Conservation (phyloP, 1,284 basidiomycete species). For the Ustilago hordei region DNA sequence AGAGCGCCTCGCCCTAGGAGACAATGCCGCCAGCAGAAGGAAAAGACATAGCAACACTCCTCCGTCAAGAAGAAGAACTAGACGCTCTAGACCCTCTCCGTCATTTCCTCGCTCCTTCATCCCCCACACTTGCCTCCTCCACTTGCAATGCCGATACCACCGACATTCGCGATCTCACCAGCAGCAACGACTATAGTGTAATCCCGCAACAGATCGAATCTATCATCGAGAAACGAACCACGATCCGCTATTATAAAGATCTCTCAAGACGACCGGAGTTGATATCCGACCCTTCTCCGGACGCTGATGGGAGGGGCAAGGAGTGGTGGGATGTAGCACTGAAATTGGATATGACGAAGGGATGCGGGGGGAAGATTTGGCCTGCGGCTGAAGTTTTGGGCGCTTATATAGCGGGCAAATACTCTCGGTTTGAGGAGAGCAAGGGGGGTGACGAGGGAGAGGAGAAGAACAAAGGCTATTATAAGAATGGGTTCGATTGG, state of each 20-base stretch:
- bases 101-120: conserved; percentile 74
- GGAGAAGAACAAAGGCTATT: conserved; percentile 9
- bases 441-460: background rate
- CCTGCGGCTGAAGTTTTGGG: conserved; percentile 84
- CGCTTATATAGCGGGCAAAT: conserved; percentile 53
- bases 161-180: conserved; percentile 20
- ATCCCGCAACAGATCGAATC: conserved; percentile 76
- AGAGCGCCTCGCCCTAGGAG: background rate
- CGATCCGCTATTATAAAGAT: conserved; percentile 54
- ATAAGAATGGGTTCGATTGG: conserved; percentile 42
- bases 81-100: conserved; percentile 76
- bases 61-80: conserved; percentile 71
- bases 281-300: background rate
- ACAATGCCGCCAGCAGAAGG: conserved; percentile 1
- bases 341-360: conserved; percentile 80
- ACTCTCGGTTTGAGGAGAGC: conserved; percentile 12
- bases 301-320: background rate
- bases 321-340: conserved; percentile 71
- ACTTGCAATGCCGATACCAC: background rate
- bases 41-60: conserved; percentile 14
- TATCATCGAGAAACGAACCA: conserved; percentile 64
- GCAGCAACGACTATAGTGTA: conserved; percentile 29
- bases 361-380: conserved; percentile 92
- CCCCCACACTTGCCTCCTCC: background rate
- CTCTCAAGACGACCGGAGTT: conserved; percentile 23